Conservation (phyloP, 352 stramenopile species). For the Globisporangium sylvaticum region DNA sequence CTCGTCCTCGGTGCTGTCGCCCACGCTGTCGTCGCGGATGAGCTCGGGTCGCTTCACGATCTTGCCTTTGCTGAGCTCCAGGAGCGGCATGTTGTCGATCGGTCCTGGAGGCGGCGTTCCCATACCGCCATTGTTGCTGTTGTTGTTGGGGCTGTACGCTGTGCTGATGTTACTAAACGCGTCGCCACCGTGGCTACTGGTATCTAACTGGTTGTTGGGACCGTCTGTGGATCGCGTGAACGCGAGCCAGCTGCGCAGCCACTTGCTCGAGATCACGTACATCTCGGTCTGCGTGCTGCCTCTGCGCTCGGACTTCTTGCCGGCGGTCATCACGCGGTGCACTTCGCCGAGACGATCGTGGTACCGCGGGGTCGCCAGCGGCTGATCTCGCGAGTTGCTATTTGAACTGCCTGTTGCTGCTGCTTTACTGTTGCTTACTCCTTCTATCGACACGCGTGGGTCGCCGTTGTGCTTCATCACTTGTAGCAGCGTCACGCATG, state of each 20-base stretch:
- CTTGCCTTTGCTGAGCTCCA: slow-evolving; percentile 47
- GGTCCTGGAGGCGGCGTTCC: slow-evolving; percentile 26
- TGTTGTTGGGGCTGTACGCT: slow-evolving; percentile 7
- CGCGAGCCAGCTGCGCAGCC: slow-evolving; percentile 59
- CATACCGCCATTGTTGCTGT: slow-evolving; percentile 11
- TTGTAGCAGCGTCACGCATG: slow-evolving; percentile 56
- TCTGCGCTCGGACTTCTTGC: slow-evolving; percentile 50
- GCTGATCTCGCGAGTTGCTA: slow-evolving; percentile 1
- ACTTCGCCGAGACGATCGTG: slow-evolving; percentile 63
- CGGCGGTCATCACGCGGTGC: slow-evolving; percentile 61
- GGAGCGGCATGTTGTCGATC: slow-evolving; percentile 61
- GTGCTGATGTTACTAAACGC: slow-evolving; percentile 1
- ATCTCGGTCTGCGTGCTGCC: slow-evolving; percentile 44
- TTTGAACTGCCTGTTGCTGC: slow-evolving; percentile 8
- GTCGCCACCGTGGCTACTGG: slow-evolving; percentile 5
- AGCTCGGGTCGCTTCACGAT: slow-evolving; percentile 44
- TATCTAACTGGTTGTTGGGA: slow-evolving; percentile 4
- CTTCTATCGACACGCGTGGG: slow-evolving; percentile 35
- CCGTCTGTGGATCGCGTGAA: slow-evolving; percentile 35
- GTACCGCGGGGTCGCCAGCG: slow-evolving; percentile 32
- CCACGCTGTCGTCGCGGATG: slow-evolving; percentile 19
- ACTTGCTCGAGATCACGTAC: slow-evolving; percentile 56
- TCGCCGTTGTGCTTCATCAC: slow-evolving; percentile 50
- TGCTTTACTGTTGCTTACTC: slow-evolving; percentile 19
- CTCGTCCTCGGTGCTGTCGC: slow-evolving; percentile 14